phyloP scores from a whole-genome alignment of 305 asterid species.

The Rubia occidens region DNA sequence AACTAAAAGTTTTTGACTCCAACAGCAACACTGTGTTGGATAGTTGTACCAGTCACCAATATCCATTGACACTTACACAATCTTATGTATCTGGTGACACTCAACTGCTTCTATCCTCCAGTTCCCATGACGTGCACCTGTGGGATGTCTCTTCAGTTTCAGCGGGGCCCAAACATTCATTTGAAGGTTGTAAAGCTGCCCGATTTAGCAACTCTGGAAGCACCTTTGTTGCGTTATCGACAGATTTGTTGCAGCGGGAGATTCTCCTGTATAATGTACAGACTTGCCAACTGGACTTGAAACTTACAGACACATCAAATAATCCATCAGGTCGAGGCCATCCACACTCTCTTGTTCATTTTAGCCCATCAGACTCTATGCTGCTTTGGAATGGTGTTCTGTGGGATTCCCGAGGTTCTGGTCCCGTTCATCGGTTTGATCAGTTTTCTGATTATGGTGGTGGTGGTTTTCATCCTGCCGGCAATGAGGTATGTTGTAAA shows the following conservation, averaged over 20 bases:
- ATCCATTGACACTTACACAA: slow-evolving; percentile 70
- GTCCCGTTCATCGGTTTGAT: slow-evolving; percentile 78
- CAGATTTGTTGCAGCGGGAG: slow-evolving; percentile 65
- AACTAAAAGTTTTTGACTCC: slow-evolving; percentile 75
- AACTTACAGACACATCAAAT: slow-evolving; percentile 50
- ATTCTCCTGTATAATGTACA: slow-evolving; percentile 73
- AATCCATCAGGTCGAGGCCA: slow-evolving; percentile 60
- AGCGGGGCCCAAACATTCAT: slow-evolving; percentile 78
- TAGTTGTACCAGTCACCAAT: slow-evolving; percentile 74
- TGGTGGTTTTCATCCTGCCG: slow-evolving; percentile 99
- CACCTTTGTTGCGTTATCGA: slow-evolving; percentile 57
- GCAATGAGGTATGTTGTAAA: slow-evolving; percentile 64
- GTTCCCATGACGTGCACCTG: slow-evolving; percentile 69
- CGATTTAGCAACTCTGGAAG: slow-evolving; percentile 72
- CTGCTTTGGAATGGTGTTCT: slow-evolving; percentile 92
- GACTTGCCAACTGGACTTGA: slow-evolving; percentile 55
- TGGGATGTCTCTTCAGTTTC: slow-evolving; percentile 81
- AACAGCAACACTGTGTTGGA: slow-evolving; percentile 70
- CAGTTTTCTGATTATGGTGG: slow-evolving; percentile 91
- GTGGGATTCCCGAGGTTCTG: slow-evolving; percentile 82
- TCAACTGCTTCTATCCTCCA: slow-evolving; percentile 75
- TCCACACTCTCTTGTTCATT: slow-evolving; percentile 67
- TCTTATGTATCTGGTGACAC: slow-evolving; percentile 53
- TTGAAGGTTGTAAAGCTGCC: slow-evolving; percentile 85
- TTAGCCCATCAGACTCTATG: slow-evolving; percentile 73